These are phyloP conservation scores for Teratosphaeria epicoccoides DNA, from an alignment of 2,329 filamentous ascomycete species.

Conservation along the genomic window DNA sequence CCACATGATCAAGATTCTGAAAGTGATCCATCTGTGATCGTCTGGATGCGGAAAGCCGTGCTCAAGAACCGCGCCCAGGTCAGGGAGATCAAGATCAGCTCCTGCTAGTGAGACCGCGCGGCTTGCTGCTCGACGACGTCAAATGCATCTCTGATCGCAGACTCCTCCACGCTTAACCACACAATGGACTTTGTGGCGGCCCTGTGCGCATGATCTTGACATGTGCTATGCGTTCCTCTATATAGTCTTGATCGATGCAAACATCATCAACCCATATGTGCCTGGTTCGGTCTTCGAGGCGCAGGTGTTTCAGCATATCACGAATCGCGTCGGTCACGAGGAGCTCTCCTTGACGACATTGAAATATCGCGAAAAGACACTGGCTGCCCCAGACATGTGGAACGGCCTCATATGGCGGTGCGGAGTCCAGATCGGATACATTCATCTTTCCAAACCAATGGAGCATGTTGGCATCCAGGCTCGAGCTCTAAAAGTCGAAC, in stretches of 20 bases:
- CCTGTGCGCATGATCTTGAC: background rate
- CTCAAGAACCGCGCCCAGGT: background rate
- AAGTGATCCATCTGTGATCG: background rate
- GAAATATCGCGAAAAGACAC: background rate
- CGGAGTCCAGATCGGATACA: background rate
- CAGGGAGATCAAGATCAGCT: background rate
- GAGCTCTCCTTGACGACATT: background rate
- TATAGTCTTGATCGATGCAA: background rate
- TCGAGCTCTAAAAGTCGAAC: background rate
- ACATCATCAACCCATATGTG: background rate
- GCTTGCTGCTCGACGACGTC: background rate
- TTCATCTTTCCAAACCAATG: background rate
- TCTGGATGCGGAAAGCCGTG: background rate
- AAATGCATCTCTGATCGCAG: background rate
- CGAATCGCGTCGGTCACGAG: background rate
- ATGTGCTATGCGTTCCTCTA: background rate
- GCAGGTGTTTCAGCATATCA: background rate
- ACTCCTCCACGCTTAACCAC: background rate
- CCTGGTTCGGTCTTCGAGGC: background rate
- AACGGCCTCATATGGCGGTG: background rate
- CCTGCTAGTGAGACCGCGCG: background rate
- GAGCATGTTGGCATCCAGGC: background rate
- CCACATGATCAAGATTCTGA: background rate
- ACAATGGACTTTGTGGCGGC: background rate
- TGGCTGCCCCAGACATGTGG: background rate